Conservation (phyloP, 2,329 filamentous ascomycete species). For the Drechslera avenae region DNA sequence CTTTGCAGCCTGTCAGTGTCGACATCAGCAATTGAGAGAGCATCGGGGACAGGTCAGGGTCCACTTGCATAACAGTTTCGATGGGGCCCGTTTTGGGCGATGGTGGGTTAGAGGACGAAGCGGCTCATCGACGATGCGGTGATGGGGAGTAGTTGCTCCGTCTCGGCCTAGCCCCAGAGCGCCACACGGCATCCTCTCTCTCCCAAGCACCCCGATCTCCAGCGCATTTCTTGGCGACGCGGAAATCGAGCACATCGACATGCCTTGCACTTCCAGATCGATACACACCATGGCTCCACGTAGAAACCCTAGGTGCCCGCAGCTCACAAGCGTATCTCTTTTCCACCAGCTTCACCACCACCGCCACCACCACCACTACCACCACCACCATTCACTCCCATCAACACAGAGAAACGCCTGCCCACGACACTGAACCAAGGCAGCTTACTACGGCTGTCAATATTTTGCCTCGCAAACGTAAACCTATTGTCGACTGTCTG, state of each 20-base stretch:
- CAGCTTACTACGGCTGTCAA: background rate
- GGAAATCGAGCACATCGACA: conserved; percentile 24
- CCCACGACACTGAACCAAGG: too few species aligned
- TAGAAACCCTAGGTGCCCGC: background rate
- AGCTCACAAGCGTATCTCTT: background rate
- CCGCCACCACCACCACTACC: background rate
- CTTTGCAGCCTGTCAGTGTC: too few species aligned
- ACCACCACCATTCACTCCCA: background rate
- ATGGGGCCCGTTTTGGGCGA: conserved; percentile 10
- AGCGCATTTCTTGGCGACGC: conserved; percentile 20
- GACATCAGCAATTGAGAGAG: conserved; percentile 13
- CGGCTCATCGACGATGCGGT: conserved; percentile 29
- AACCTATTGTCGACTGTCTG: background rate
- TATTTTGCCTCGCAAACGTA: background rate
- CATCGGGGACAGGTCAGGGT: conserved; percentile 3
- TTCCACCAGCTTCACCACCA: background rate
- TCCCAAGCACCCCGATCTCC: conserved; percentile 21
- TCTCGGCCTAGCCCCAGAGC: conserved; percentile 15
- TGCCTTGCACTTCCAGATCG: conserved; percentile 13
- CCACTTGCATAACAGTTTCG: conserved; percentile 2
- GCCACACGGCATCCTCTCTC: conserved; percentile 7
- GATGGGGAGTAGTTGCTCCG: background rate
- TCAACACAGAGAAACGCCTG: too few species aligned
- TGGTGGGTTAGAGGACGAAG: conserved; percentile 6
- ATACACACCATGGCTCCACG: conserved; percentile 21